These are phyloP conservation scores for Solanum virginianum DNA, from an alignment of 257 asterid species.

Conservation along the genomic window DNA sequence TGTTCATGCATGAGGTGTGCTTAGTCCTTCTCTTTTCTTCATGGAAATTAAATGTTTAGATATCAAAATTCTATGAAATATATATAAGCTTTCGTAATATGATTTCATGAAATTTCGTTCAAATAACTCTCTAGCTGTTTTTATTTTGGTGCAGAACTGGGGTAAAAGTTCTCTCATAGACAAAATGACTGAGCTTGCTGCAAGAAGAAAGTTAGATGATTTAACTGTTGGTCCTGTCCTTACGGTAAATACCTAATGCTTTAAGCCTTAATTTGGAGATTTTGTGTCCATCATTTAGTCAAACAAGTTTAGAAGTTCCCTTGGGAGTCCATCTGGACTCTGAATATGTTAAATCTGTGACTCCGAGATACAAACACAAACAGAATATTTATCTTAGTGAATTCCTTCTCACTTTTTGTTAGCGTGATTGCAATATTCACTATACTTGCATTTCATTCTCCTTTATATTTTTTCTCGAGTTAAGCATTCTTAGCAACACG, in stretches of 20 bases:
- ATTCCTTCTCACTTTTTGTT: background rate
- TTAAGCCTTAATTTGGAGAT: background rate
- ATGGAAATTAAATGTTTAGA: background rate
- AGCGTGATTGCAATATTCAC: background rate
- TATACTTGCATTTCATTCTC: background rate
- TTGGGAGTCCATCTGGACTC: background rate
- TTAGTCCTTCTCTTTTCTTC: background rate
- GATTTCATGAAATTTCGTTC: background rate
- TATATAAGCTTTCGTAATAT: background rate
- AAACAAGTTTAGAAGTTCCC: background rate
- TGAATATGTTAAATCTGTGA: background rate
- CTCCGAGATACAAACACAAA: background rate
- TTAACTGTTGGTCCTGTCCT: constrained; percentile 92
- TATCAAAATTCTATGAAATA: background rate
- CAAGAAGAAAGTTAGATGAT: constrained; percentile 75
- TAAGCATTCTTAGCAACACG: background rate
- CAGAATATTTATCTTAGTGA: background rate
- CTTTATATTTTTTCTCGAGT: background rate
- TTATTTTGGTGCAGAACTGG: constrained; percentile 57
- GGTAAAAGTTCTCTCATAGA: constrained; percentile 43
- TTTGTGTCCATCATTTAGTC: background rate
- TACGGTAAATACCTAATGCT: constrained; percentile 29
- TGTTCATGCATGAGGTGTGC: constrained; percentile 77
- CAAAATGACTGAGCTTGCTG: constrained; percentile 56
- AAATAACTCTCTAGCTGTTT: background rate